phyloP scores from a whole-genome alignment of 169 alveolate species.

The Plasmodium yoelii region DNA sequence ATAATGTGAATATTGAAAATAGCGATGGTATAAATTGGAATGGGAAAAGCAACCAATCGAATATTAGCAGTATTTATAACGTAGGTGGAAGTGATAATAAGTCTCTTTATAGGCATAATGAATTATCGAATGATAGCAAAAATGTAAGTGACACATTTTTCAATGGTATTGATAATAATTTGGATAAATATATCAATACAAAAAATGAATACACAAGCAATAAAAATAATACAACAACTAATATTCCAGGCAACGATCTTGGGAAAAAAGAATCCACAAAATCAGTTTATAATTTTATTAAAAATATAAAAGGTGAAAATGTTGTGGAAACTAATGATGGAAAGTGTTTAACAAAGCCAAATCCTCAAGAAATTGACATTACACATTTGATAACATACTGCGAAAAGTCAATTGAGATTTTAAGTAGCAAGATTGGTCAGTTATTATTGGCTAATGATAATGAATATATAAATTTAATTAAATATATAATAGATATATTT shows the following conservation, averaged over 20 bases:
- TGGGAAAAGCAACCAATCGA: neutral
- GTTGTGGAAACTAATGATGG: too few species aligned
- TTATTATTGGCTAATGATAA: conserved; percentile 32
- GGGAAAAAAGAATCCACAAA: neutral
- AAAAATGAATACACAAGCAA: neutral
- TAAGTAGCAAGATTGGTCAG: conserved; percentile 14
- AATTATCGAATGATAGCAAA: too few species aligned
- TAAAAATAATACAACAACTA: neutral
- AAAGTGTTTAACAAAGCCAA: too few species aligned
- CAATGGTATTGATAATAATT: neutral
- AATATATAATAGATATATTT: conserved; percentile 14
- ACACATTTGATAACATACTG: neutral
- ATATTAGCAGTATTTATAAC: neutral
- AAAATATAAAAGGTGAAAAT: too few species aligned
- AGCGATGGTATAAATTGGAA: neutral
- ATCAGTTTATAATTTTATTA: neutral
- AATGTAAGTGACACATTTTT: too few species aligned
- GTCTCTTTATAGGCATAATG: neutral
- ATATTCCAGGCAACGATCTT: neutral
- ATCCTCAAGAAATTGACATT: too few species aligned
- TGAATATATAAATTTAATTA: conserved; percentile 34
- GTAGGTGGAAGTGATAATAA: neutral
- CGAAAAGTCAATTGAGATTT: conserved; percentile 8
- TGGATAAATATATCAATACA: neutral
- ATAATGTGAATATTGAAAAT: neutral